These are phyloP conservation scores for Annulohypoxylon maeteangense DNA, from an alignment of 495 filamentous ascomycete species.

Conservation along the genomic window DNA sequence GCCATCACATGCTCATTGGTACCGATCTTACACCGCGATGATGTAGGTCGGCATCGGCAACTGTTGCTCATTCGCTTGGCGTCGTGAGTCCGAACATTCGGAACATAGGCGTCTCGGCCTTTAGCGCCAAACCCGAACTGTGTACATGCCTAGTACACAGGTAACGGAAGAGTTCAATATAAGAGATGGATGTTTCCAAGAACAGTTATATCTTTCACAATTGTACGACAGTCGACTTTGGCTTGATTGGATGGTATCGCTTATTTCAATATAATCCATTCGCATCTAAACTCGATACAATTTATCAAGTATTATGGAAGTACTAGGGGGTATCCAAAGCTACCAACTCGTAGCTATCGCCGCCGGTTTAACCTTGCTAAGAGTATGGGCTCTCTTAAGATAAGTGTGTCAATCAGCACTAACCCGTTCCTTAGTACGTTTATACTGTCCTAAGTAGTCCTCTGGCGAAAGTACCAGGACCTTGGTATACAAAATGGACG, in stretches of 20 bases:
- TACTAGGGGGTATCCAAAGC: constrained; percentile 1
- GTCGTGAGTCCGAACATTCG: not conserved
- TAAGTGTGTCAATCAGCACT: not conserved
- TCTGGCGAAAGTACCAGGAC: constrained; percentile 38
- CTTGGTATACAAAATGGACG: constrained; percentile 55
- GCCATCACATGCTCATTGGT: not conserved
- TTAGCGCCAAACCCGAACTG: not conserved
- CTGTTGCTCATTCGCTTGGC: not conserved
- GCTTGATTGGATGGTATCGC: not conserved
- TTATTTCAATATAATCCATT: not conserved
- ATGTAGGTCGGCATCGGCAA: constrained; percentile 5
- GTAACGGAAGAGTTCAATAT: not conserved
- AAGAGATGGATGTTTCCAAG: not conserved
- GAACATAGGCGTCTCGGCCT: constrained; percentile 12
- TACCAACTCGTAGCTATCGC: constrained; percentile 12
- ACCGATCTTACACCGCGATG: not conserved
- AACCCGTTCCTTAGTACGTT: constrained; percentile 23
- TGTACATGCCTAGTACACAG: not conserved
- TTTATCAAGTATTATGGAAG: constrained; percentile 13
- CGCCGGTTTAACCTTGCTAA: constrained; percentile 6
- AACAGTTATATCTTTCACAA: not conserved
- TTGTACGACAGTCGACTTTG: not conserved
- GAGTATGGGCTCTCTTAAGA: constrained; percentile 15
- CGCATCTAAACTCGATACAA: not conserved
- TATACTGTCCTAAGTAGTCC: constrained; percentile 32